Evolutionary conservation across 2,329 filamentous ascomycete species (phyloP).

Genomic region (Calonectria honghensis): DNA sequence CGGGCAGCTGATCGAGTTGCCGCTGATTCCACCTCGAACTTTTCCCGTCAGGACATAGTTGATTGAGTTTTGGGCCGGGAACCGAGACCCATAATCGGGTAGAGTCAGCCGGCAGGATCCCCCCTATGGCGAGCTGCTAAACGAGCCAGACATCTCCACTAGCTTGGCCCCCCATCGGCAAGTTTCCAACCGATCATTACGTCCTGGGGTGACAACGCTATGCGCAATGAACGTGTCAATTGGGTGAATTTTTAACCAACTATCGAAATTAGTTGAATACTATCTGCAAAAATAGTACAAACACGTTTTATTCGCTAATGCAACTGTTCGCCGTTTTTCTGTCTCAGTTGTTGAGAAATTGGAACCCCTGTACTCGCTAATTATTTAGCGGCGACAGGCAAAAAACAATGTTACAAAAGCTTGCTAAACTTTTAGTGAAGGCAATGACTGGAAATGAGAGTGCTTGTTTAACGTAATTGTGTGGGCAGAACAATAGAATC

Average conservation of each 20-base stretch:
- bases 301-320: background rate
- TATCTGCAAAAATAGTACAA: background rate
- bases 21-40: background rate
- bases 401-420: background rate
- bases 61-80: slow-evolving; percentile 5
- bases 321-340: background rate
- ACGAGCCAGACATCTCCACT: slow-evolving; percentile 24
- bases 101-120: slow-evolving; percentile 8
- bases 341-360: background rate
- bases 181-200: slow-evolving; percentile 29
- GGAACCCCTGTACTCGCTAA: background rate
- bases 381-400: background rate
- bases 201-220: background rate
- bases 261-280: background rate
- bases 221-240: slow-evolving; percentile 3
- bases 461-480: too few relatives aligned
- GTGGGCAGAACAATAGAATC: too few relatives aligned
- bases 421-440: too few relatives aligned
- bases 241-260: background rate
- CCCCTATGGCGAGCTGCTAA: background rate
- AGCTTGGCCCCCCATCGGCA: slow-evolving; percentile 26
- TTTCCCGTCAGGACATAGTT: background rate
- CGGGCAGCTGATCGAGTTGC: background rate
- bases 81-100: slow-evolving; percentile 22
- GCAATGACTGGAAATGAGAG: too few relatives aligned